Base-by-base conservation (phyloP, 2,329 filamentous ascomycete species). In the Triangularia verruculosa region DNA sequence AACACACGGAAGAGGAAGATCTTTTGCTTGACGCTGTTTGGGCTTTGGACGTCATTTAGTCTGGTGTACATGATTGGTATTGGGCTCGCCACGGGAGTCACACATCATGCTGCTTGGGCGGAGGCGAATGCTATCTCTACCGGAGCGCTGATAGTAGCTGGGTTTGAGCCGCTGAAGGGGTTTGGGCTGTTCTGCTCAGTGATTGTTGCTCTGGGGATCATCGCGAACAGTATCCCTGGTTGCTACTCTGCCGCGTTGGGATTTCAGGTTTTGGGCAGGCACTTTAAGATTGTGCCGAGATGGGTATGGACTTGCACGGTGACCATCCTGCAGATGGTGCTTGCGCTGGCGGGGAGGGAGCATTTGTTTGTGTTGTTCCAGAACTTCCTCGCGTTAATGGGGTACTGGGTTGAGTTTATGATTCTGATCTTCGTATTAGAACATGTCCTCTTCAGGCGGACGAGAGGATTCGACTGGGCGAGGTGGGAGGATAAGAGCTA, bases 141-240 rank as follows among this genome's bases (percentile, higher is more conserved):
- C 63, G 88, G 88, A 5, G 86, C 86, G 1, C 80, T 90, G 1
- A 84, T 90, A 3, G 85, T 89, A 1, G 84, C 84, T 69, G 87
- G 81, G 1, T 89, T 85, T 70, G 77, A 76, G 6, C 82, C 84
- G 0, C 78, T 91, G 0, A 83, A 83, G 25, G 76, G 75, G 1
- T 90, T 91, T 67, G 88, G 88, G 62, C 85, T 85, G 63, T 88
- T 91, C 76, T 89, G 86, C 71, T 82, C 85, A 17, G 86, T 89
- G 2, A 70, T 91, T 5, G 78, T 89, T 3, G 86, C 87, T 0
- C 77, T 91, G 2, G 86, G 87, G 2, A 76, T 89, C 1, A 83
- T 90, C 32, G 82, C 86, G 28, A 91, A 91, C 73, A 85, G 86
- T 67, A 83, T 90, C 4, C 81, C 87, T 1, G 84, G 86, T 0